Evolutionary conservation across 768 basidiomycete species (phyloP).

Genomic region (Glaciozyma martinii): DNA sequence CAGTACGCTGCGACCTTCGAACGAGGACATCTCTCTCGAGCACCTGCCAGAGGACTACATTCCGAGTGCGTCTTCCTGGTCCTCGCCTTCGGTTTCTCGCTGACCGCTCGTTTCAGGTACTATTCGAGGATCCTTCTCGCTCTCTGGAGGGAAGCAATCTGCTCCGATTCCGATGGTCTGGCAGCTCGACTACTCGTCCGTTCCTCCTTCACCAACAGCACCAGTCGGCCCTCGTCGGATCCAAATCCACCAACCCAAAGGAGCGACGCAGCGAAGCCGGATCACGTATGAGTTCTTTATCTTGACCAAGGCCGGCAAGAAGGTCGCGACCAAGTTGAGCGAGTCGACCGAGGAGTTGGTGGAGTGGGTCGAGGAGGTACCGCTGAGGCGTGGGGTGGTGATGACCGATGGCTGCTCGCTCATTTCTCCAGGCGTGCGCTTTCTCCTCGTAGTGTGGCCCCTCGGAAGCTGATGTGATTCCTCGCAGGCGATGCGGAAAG

Average conservation of each 20-base stretch:
- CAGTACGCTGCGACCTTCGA: not conserved
- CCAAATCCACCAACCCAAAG: not conserved
- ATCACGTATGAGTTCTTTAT: conserved; percentile 3
- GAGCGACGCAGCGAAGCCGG: not conserved
- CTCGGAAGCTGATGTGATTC: not conserved
- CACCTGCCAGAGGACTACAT: conserved; percentile 7
- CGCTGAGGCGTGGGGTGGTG: not conserved
- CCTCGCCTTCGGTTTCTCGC: not conserved
- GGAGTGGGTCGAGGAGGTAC: not conserved
- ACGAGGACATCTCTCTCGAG: not conserved
- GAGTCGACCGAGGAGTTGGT: not conserved
- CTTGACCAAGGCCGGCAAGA: conserved; percentile 8
- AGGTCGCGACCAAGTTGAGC: not conserved
- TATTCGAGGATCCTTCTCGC: not conserved
- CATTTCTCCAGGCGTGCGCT: not conserved
- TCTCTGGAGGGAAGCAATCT: too few species aligned
- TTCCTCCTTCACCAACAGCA: too few species aligned
- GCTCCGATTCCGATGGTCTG: too few species aligned
- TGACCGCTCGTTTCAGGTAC: not conserved
- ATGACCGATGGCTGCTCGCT: conserved; percentile 29
- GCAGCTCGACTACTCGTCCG: too few species aligned
- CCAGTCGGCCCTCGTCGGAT: too few species aligned
- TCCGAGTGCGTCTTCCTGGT: conserved; percentile 2
- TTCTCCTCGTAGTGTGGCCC: not conserved
- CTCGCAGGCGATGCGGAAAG: conserved; percentile 2